Base-by-base conservation (phyloP, 208 protist genomes). In the Acanthamoeba culbertsoni region DNA sequence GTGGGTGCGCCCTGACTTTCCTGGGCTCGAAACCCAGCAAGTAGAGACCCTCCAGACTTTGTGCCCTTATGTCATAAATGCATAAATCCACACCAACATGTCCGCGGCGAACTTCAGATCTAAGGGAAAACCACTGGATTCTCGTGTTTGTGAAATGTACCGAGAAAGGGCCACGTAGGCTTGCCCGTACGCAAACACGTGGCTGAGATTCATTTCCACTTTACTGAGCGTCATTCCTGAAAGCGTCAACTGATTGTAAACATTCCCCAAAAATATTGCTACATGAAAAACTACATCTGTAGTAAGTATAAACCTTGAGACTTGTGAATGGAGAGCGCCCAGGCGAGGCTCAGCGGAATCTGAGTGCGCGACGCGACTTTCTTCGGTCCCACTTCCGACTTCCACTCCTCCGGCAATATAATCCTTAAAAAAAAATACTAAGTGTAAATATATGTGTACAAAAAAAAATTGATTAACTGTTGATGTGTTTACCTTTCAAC, bases 301-400 rank as follows among this genome's bases (percentile, higher is more conserved):
- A n/a, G n/a, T n/a, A n/a, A n/a, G n/a, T n/a, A n/a, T n/a, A n/a
- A n/a, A 89, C 86, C 98, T 93, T 99, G 98, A 45, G 96, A 97
- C 91, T 99, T 99, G 96, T 99, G 98, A 68, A 99, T 98, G 12
- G 98, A 99, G 77, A 99, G 97, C 42, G 98, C 98, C 96, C 98
- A 99, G 53, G 98, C 98, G 10, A 99, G 96, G n/a, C 97, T 97
- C 2, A 99, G 96, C 46, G 98, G 98, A 20, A 99, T 51, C 92
- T 97, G 96, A 7, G 7, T 43, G 16, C 94, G 53, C n/a, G 57
- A 55, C 18, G 89, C 89, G 35, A 93, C 65, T 46, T 93, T 84
- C 86, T 92, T 92, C 35, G 51, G 51, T 6, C 86, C 86, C 57
- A 65, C 51, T 16, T 92, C 86, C 12, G 46, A 46, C 42, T 48